phyloP scores from a whole-genome alignment of 2,329 filamentous ascomycete genomes.

The Colletotrichum incanum region DNA sequence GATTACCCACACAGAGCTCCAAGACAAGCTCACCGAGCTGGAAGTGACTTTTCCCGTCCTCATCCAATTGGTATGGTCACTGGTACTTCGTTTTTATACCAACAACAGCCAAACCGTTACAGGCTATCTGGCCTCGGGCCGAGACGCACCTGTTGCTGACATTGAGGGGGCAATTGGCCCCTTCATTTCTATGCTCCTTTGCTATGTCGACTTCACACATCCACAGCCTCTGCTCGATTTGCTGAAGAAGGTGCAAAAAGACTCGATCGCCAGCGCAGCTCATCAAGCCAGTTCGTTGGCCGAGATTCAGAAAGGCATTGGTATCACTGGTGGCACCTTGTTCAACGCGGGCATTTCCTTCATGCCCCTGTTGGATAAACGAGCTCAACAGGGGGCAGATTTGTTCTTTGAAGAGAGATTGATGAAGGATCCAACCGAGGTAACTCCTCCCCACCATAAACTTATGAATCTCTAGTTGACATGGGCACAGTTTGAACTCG shows the following conservation, averaged over 20 bases:
- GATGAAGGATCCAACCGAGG: constrained; percentile 18
- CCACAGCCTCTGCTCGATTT: background rate
- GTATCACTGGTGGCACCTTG: constrained; percentile 45
- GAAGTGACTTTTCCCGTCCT: constrained; percentile 61
- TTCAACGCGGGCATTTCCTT: constrained; percentile 55
- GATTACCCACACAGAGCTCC: background rate
- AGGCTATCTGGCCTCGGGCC: constrained; percentile 64
- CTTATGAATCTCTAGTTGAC: background rate
- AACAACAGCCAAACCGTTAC: background rate
- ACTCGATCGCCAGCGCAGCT: constrained; percentile 62
- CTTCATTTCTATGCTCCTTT: constrained; percentile 68
- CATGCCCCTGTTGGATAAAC: constrained; percentile 7
- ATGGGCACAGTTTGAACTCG: constrained; percentile 19
- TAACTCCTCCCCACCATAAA: background rate
- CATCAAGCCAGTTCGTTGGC: constrained; percentile 67
- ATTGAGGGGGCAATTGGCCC: constrained; percentile 66
- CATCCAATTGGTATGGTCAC: background rate
- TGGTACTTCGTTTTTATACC: background rate
- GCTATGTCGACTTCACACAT: constrained; percentile 51
- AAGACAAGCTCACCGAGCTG: constrained; percentile 47
- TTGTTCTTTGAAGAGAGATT: constrained; percentile 28
- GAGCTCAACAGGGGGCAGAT: constrained; percentile 45
- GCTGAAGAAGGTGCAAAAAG: constrained; percentile 60
- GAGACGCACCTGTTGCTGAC: constrained; percentile 65
- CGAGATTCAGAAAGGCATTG: constrained; percentile 58